phyloP scores from a whole-genome alignment of 345 rosid genomes.

The Brassica incana region DNA sequence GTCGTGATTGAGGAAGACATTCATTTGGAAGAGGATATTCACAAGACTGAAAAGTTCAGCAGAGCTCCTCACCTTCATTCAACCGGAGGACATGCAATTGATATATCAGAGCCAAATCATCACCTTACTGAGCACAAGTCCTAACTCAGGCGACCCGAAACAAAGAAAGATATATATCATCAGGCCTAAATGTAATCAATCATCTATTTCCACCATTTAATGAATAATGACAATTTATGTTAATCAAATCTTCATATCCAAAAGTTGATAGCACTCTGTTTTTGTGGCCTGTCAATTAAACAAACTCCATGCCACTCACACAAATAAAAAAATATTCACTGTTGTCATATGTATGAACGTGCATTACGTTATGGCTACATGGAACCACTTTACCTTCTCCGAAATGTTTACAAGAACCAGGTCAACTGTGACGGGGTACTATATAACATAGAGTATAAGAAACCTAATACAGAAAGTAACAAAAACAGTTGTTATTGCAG shows the following conservation, averaged over 20 bases:
- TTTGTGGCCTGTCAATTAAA: neutral
- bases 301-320: slow-evolving; percentile 9
- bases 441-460: neutral
- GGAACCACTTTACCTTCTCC: neutral
- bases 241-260: neutral
- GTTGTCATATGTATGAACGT: neutral
- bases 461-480: neutral
- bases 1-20: slow-evolving; percentile 56
- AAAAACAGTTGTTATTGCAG: slow-evolving; percentile 5
- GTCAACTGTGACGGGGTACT: neutral
- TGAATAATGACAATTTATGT: neutral
- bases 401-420: neutral
- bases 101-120: slow-evolving; percentile 33
- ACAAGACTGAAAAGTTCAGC: slow-evolving; percentile 35
- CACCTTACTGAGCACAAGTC: slow-evolving; percentile 40
- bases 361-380: neutral
- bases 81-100: slow-evolving; percentile 32
- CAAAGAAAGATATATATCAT: neutral
- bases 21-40: slow-evolving; percentile 45
- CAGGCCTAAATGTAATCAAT: slow-evolving; percentile 13
- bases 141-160: slow-evolving; percentile 19
- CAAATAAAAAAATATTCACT: neutral
- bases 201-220: neutral
- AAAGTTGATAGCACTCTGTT: neutral
- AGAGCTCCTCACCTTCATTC: slow-evolving; percentile 32